Conservation (phyloP, 2,329 filamentous ascomycete genomes). For the Talaromyces marneffei region DNA sequence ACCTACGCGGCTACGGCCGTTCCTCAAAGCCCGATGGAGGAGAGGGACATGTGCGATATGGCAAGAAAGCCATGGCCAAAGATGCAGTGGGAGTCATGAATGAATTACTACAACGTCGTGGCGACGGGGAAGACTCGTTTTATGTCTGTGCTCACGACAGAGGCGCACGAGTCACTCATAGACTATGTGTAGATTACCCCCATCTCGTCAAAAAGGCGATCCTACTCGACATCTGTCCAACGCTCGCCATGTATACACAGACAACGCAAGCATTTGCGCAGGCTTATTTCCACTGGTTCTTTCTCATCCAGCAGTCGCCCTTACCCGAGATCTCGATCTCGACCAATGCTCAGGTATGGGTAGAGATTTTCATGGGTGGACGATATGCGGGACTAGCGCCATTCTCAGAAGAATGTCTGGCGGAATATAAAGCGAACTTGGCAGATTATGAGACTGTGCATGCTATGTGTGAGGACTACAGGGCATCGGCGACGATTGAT, state of each 20-base stretch:
- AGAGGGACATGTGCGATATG: slow-evolving; percentile 31
- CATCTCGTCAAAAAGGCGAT: slow-evolving; percentile 39
- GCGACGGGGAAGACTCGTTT: slow-evolving; percentile 36
- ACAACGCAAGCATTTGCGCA: slow-evolving; percentile 41
- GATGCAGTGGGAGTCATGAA: slow-evolving; percentile 46
- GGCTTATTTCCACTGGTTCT: slow-evolving; percentile 56
- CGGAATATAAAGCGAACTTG: slow-evolving; percentile 41
- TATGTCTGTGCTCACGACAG: slow-evolving; percentile 54
- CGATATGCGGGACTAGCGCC: slow-evolving; percentile 24
- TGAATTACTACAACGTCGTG: slow-evolving; percentile 11
- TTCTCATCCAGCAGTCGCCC: slow-evolving; percentile 49
- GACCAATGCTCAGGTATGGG: slow-evolving; percentile 35
- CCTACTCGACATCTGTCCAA: slow-evolving; percentile 52
- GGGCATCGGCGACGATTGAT: slow-evolving; percentile 49
- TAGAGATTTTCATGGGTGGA: slow-evolving; percentile 41
- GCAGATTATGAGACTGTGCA: slow-evolving; percentile 40
- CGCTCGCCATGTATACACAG: slow-evolving; percentile 48
- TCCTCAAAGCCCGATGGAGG: slow-evolving; percentile 42
- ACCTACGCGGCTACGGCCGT: slow-evolving; percentile 49
- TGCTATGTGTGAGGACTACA: slow-evolving; percentile 53
- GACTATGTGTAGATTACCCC: slow-evolving; percentile 47
- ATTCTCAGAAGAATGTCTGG: slow-evolving; percentile 32
- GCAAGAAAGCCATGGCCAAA: slow-evolving; percentile 47
- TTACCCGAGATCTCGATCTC: slow-evolving; percentile 48
- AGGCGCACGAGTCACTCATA: slow-evolving; percentile 52